These are phyloP conservation scores for Vitis labrusca DNA, from an alignment of 164 flowering plant genomes.

Conservation along the genomic window DNA sequence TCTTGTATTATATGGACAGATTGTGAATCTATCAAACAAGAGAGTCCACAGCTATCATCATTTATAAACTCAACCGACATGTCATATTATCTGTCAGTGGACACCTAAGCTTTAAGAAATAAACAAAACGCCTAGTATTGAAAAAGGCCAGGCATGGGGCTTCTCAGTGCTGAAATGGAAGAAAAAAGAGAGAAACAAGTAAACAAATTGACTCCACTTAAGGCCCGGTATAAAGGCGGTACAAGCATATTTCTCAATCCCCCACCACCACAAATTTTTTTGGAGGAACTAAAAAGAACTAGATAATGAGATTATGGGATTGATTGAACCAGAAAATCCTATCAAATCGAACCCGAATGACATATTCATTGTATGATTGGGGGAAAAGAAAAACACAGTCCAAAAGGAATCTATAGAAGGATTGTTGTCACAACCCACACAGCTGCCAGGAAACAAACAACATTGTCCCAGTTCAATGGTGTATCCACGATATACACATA, in stretches of 20 bases:
- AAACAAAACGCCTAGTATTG: neutral
- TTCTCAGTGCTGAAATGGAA: neutral
- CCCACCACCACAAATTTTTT: neutral
- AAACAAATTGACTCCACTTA: neutral
- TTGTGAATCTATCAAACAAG: neutral
- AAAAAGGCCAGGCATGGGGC: neutral
- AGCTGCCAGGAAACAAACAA: no score
- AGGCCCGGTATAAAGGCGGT: neutral
- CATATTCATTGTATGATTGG: no score
- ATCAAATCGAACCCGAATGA: no score
- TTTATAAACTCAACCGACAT: neutral
- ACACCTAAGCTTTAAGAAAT: neutral
- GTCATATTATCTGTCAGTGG: neutral
- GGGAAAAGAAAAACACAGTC: no score
- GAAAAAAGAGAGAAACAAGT: neutral
- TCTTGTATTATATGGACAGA: no score
- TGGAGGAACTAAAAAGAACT: neutral
- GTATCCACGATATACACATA: no score
- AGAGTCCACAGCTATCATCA: neutral
- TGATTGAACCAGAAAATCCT: no score
- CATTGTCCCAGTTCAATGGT: no score
- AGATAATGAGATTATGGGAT: no score
- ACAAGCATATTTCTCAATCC: neutral
- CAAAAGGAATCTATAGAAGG: no score
- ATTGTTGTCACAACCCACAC: no score